Percentiles rank a stretch among this genome's conserved stretches.
These are phyloP conservation scores for Claviceps capensis DNA, from an alignment of 2,329 filamentous ascomycete genomes.

Conservation along the genomic window DNA sequence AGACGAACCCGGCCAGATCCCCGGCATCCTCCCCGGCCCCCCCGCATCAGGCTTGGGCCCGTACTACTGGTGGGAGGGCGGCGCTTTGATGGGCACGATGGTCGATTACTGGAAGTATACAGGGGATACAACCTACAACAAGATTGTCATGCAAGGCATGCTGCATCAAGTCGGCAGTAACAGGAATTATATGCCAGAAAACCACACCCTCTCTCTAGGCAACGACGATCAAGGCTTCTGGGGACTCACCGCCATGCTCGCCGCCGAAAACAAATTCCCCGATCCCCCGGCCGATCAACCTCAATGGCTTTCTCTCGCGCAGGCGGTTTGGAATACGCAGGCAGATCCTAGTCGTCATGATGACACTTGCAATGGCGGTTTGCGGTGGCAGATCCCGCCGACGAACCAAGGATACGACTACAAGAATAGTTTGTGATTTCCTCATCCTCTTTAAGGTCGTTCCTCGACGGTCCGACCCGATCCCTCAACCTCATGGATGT, in stretches of 20 bases:
- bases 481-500: too few relatives aligned
- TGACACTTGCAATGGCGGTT: constrained; percentile 39
- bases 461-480: too few relatives aligned
- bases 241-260: constrained; percentile 48
- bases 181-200: constrained; percentile 39
- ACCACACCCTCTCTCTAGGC: constrained; percentile 35
- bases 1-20: constrained; percentile 21
- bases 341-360: constrained; percentile 43
- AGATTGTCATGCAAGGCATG: constrained; percentile 34
- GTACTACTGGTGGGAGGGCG: constrained; percentile 51
- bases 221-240: constrained; percentile 55
- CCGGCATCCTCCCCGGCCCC: constrained; percentile 26
- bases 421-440: constrained; percentile 38
- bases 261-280: constrained; percentile 41
- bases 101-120: constrained; percentile 51
- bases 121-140: constrained; percentile 42
- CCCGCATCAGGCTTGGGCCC: constrained; percentile 16
- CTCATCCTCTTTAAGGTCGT: too few relatives aligned
- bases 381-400: constrained; percentile 63
- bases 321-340: constrained; percentile 48
- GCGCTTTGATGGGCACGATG: constrained; percentile 44
- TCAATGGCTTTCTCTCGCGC: constrained; percentile 40
- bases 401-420: constrained; percentile 64
- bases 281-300: constrained; percentile 33
- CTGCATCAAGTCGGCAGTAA: constrained; percentile 36